Evolutionary conservation across 2,329 filamentous ascomycete species (phyloP), one percentile per base, ranked within the genome.

Genomic region (Aspergillus caelatus): DNA sequence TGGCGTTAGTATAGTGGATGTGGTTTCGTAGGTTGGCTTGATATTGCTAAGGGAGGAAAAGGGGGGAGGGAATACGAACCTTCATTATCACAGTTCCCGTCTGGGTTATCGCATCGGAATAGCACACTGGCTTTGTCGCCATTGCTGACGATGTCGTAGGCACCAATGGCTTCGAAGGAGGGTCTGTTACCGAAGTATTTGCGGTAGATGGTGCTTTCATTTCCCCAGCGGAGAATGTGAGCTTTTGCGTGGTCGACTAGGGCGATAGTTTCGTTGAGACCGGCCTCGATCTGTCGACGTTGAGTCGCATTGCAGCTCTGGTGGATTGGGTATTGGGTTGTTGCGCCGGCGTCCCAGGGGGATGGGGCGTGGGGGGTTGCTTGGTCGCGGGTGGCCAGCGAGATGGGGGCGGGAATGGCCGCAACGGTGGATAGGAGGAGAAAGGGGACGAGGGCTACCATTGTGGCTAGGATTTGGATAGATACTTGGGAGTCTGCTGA

Each of bases 91-190:
- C 89, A 91, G 78, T 91, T 91, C 23, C 82, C 78, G 68, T 91
- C 89, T 0, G 86, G 83, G 67, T 91, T 86, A 64, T 92, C 89
- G 68, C 89, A 91, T 23, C 89, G 85, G 80, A 91, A 91, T 21
- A 87, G 72, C 53, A 89, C 80, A 30, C 79, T 82, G 0, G 78
- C 78, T 70, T 86, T 86, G 75, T 90, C 84, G 1, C 83, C 87
- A 50, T 82, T 81, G 68, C 86, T 79, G 36, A 91, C 79, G 62
- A 85, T 83, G 59, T 89, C 85, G 67, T 83, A 89, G 81, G 86
- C 88, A 5, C 89, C 89, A 48, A 88, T 80, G 4, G 86, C 83
- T 65, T 84, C 82, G 26, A 84, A 83, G 2, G 87, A 86, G 4
- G 86, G 80, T 1, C 80, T 80, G 58, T 85, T 82, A 53, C 89